Evolutionary conservation across 495 filamentous ascomycete species (phyloP), one percentile per base, ranked within the genome.

Genomic region (Penicillium robsamsonii): DNA sequence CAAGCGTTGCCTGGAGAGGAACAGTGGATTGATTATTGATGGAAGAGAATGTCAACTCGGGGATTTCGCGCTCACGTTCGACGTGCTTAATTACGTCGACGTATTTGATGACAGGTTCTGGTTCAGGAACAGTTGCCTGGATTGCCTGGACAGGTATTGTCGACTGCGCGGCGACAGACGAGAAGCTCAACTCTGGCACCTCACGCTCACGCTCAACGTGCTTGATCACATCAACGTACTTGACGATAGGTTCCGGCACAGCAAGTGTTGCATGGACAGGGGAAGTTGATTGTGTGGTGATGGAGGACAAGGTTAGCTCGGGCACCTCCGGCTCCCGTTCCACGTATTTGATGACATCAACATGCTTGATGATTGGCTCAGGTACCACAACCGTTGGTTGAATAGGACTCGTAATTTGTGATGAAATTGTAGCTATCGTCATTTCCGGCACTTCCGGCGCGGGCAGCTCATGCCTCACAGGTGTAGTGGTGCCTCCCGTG

Each of bases 241-340:
- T 42, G 40, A 57, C 30, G 13, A 41, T 53, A 8, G 58, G 65
- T 31, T 67, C 61, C 0, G 63, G 63, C 18, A 66, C 53, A 46
- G 55, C 55, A 17, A 63, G 29, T 15, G 44, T 66, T 30, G 61
- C 61, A 15, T 59, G 11, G 12, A 67, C 56, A 5, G 74, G 73
- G 46, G 70, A 57, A 17, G 70, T 78, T 8, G 46, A 56, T 50
- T 74, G 66, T 3, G 68, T 63, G 17, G 63, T 65, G 55, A 73
- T 67, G n/a, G 57, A 56, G 18, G 71, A 73, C 22, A 71, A 40
- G 10, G 38, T 54, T 15, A 71, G 37, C 47, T 71, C 62, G 12
- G 62, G 60, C 2, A 57, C 31, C 15, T 55, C 63, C 44, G 67
- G 63, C 29, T 57, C 42, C 20, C 51, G 51, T 43, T 53, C 51